Conservation (phyloP, 306 rosid genomes). For the Sphenostylis stenocarpa region DNA sequence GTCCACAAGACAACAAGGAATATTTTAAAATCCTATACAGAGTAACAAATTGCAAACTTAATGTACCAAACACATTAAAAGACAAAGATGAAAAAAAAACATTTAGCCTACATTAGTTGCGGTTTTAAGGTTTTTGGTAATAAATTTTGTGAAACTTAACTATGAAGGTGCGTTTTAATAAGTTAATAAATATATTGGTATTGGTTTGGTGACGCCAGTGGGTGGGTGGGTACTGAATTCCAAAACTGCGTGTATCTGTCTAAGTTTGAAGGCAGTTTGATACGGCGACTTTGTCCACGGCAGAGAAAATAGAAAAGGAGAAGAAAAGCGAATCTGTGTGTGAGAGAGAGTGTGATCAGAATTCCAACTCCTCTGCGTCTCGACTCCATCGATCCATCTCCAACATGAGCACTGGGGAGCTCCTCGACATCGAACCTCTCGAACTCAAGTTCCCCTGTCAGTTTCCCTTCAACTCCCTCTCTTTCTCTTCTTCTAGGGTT, state of each 20-base stretch:
- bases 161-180: not conserved
- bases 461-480: constrained; percentile 40
- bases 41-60: too few species aligned
- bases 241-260: not conserved
- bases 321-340: constrained; percentile 6
- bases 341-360: not conserved
- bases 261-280: constrained; percentile 31
- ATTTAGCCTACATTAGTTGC: too few species aligned
- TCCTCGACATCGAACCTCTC: constrained; percentile 84
- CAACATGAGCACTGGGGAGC: constrained; percentile 85
- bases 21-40: too few species aligned
- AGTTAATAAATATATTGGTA: not conserved
- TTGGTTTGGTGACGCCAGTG: not conserved
- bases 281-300: constrained; percentile 31
- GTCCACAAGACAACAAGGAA: too few species aligned
- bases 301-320: constrained; percentile 29
- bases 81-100: too few species aligned
- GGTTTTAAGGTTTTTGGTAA: too few species aligned
- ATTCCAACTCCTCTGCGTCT: constrained; percentile 38
- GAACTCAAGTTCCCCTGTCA: constrained; percentile 91
- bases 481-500: constrained; percentile 31
- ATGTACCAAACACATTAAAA: too few species aligned
- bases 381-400: constrained; percentile 30
- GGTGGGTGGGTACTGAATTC: not conserved
- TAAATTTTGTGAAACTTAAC: not conserved